These are phyloP conservation scores for Neobulgaria alba DNA, from an alignment of 2,329 filamentous ascomycete species.

Conservation along the genomic window DNA sequence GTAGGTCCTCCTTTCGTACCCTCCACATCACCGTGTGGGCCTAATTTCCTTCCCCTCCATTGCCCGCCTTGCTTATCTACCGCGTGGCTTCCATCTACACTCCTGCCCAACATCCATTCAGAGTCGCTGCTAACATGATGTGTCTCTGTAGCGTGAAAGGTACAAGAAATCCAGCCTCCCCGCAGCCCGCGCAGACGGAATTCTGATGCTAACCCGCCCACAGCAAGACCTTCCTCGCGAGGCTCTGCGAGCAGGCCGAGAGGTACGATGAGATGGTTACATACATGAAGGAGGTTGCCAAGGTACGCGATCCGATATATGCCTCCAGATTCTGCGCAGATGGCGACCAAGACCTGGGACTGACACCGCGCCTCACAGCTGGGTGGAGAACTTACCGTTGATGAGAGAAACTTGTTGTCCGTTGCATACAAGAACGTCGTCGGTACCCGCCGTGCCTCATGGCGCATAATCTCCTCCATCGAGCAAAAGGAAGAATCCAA, in stretches of 20 bases:
- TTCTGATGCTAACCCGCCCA: slow-evolving; percentile 21
- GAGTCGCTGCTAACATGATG: slow-evolving; percentile 17
- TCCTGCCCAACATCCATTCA: slow-evolving; percentile 5
- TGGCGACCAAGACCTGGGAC: slow-evolving; percentile 5
- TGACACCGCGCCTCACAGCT: slow-evolving; percentile 34
- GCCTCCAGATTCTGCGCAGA: slow-evolving; percentile 17
- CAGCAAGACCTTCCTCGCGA: slow-evolving; percentile 99
- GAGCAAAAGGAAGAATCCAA: slow-evolving; percentile 99
- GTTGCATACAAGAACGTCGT: slow-evolving; percentile 99
- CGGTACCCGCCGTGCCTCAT: slow-evolving; percentile 94
- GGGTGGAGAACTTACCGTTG: slow-evolving; percentile 73
- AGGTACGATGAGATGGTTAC: slow-evolving; percentile 88
- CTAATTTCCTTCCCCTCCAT: slow-evolving; percentile 19
- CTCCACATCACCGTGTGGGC: slow-evolving; percentile 9
- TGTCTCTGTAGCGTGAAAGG: slow-evolving; percentile 28
- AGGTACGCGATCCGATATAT: slow-evolving; percentile 44
- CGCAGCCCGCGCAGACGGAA: slow-evolving; percentile 4
- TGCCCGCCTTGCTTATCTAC: slow-evolving; percentile 18
- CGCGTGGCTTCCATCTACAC: slow-evolving; percentile 14
- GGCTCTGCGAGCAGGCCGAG: slow-evolving; percentile 99
- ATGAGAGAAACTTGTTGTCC: slow-evolving; percentile 97
- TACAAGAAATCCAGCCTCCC: slow-evolving; percentile 12
- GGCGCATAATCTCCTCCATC: slow-evolving; percentile 99
- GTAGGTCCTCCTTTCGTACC: slow-evolving; percentile 23
- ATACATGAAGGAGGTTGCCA: slow-evolving; percentile 99